phyloP scores from a whole-genome alignment of 306 rosid genomes.

The Vigna trinervia region DNA sequence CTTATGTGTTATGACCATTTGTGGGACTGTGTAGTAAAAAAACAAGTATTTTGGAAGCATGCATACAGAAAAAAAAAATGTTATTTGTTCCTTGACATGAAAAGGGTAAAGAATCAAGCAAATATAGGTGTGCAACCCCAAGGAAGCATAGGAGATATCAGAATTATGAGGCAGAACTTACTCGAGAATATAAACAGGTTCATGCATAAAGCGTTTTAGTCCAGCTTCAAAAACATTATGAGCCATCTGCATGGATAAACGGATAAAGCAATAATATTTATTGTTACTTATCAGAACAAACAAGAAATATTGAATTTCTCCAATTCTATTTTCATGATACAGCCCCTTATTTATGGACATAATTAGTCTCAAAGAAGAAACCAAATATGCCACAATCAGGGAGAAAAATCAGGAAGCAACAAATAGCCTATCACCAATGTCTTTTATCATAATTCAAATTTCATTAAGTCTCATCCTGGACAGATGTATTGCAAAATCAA shows the following conservation, averaged over 20 bases:
- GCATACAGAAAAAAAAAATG: too few relatives aligned
- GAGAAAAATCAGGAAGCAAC: neutral
- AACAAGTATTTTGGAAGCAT: too few relatives aligned
- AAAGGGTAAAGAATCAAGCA: too few relatives aligned
- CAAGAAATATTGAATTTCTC: neutral
- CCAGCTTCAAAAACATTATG: constrained; percentile 96
- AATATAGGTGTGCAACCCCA: constrained; percentile 25
- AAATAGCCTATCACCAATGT: neutral
- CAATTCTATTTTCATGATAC: neutral
- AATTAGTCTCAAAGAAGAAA: neutral
- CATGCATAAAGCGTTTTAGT: constrained; percentile 87
- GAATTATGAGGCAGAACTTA: constrained; percentile 58
- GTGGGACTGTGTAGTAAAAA: too few relatives aligned
- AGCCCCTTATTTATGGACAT: neutral
- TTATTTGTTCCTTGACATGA: too few relatives aligned
- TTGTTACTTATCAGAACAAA: neutral
- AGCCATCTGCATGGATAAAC: constrained; percentile 80
- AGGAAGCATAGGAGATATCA: constrained; percentile 15
- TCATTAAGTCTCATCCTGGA: neutral
- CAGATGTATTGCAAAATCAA: too few relatives aligned
- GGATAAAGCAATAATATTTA: constrained; percentile 33
- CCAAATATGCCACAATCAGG: neutral
- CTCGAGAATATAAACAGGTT: constrained; percentile 94
- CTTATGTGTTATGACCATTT: too few relatives aligned
- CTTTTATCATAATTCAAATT: neutral